Percentiles rank a stretch among this genome's conserved stretches.
phyloP scores from a whole-genome alignment of 163 green algal species.

The Chlamydomonas reinhardtii region DNA sequence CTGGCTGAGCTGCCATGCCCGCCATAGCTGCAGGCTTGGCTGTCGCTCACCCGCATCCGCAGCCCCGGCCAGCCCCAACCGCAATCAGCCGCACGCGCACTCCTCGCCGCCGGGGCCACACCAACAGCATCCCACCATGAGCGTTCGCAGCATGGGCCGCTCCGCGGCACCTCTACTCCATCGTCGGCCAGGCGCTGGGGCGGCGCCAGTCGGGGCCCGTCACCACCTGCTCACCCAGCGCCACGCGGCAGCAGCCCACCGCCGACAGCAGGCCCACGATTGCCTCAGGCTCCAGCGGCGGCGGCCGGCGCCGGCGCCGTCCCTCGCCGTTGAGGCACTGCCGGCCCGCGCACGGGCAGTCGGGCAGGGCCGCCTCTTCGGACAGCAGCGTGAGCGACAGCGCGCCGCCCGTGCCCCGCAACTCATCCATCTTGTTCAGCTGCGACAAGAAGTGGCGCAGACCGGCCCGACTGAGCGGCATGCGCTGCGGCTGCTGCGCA shows the following conservation, averaged over 20 bases:
- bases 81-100: too few relatives aligned
- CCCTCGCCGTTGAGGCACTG: background rate
- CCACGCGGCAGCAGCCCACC: constrained; percentile 6
- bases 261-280: background rate
- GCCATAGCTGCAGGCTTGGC: too few relatives aligned
- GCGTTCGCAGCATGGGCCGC: too few relatives aligned
- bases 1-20: too few relatives aligned
- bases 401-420: too few relatives aligned
- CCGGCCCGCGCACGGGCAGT: constrained; percentile 18
- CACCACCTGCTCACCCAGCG: background rate
- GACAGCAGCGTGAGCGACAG: constrained; percentile 3
- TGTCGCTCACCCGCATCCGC: too few relatives aligned
- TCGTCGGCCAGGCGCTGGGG: constrained; percentile 17
- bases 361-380: constrained; percentile 8
- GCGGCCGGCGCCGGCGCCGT: too few relatives aligned
- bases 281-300: background rate
- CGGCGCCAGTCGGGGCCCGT: background rate
- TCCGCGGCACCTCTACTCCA: background rate
- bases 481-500: constrained; percentile 9
- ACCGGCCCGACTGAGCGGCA: constrained; percentile 1
- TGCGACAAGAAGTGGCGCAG: background rate
- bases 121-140: too few relatives aligned
- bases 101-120: too few relatives aligned
- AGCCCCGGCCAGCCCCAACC: too few relatives aligned
- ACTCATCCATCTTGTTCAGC: background rate